phyloP scores from a whole-genome alignment of 1,139 yeast genomes.

The Protomyces gravidus region DNA sequence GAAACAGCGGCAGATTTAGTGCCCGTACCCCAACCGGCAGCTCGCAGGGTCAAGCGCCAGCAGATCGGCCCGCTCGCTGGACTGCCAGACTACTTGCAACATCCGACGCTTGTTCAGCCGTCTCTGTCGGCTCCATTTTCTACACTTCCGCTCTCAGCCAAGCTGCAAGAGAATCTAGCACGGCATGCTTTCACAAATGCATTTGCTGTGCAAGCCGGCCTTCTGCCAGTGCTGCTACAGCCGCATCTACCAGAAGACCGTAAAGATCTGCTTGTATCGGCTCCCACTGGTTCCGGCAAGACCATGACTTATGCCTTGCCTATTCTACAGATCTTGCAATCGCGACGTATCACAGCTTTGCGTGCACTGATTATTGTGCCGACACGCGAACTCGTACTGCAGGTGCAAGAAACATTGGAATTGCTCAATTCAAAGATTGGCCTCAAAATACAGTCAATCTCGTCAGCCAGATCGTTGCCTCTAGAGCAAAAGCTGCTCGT shows the following conservation, averaged over 20 bases:
- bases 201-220: constrained; percentile 73
- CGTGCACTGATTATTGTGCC: constrained; percentile 82
- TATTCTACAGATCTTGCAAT: constrained; percentile 56
- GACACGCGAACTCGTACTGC: constrained; percentile 79
- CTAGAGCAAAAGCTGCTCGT: constrained; percentile 58
- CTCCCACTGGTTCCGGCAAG: constrained; percentile 96
- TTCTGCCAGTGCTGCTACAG: constrained; percentile 54
- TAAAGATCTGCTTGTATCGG: constrained; percentile 74
- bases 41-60: constrained; percentile 44
- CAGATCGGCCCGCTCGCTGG: constrained; percentile 24
- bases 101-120: constrained; percentile 52
- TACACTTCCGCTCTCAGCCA: constrained; percentile 40
- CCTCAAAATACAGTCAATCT: constrained; percentile 57
- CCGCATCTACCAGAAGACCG: constrained; percentile 49
- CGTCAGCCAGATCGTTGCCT: constrained; percentile 56
- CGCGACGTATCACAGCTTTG: constrained; percentile 64
- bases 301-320: constrained; percentile 88
- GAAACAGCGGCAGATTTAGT: constrained; percentile 48
- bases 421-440: constrained; percentile 63
- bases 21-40: constrained; percentile 81
- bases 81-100: constrained; percentile 58
- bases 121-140: constrained; percentile 37
- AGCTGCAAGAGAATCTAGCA: constrained; percentile 49
- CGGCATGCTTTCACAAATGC: constrained; percentile 52
- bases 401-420: constrained; percentile 65